Evolutionary conservation across 805 yeast species (phyloP).

Genomic region (Candida peoriensis): DNA sequence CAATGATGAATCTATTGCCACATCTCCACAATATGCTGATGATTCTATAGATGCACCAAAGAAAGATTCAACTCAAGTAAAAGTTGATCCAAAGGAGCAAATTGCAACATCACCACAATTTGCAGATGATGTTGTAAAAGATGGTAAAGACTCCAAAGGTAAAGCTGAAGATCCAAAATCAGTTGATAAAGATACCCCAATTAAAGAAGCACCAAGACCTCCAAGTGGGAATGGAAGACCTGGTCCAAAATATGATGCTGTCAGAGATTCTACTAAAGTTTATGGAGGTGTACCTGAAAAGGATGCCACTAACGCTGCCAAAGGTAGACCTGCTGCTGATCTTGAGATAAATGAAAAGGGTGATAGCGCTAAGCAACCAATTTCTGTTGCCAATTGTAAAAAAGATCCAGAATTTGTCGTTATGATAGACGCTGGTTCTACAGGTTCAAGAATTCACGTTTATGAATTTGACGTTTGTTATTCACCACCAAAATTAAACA

Average conservation of each 20-base stretch:
- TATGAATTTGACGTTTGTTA: constrained; percentile 86
- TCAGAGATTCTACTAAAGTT: constrained; percentile 22
- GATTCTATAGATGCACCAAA: constrained; percentile 12
- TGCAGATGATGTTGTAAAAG: constrained; percentile 19
- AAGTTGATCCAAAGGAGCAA: constrained; percentile 12
- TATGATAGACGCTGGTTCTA: constrained; percentile 97
- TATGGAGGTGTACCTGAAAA: constrained; percentile 27
- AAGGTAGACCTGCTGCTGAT: constrained; percentile 12
- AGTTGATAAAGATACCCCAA: constrained; percentile 22
- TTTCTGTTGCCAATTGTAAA: constrained; percentile 26
- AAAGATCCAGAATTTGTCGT: constrained; percentile 66
- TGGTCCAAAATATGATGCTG: constrained; percentile 20
- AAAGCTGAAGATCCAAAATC: constrained; percentile 22
- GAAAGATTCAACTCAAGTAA: constrained; percentile 5
- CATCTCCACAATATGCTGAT: constrained; percentile 24
- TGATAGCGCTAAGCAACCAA: constrained; percentile 3
- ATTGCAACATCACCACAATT: constrained; percentile 18
- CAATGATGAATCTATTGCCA: constrained; percentile 7
- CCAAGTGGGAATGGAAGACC: constrained; percentile 8
- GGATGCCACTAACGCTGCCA: constrained; percentile 9
- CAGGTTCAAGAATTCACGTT: constrained; percentile 94
- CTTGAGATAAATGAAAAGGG: constrained; percentile 1
- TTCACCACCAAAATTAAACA: constrained; percentile 74
- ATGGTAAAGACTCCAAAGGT: constrained; percentile 10
- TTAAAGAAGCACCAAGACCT: constrained; percentile 26